These are phyloP conservation scores for Amyloporia xantha DNA, from an alignment of 768 basidiomycete genomes.

Conservation along the genomic window DNA sequence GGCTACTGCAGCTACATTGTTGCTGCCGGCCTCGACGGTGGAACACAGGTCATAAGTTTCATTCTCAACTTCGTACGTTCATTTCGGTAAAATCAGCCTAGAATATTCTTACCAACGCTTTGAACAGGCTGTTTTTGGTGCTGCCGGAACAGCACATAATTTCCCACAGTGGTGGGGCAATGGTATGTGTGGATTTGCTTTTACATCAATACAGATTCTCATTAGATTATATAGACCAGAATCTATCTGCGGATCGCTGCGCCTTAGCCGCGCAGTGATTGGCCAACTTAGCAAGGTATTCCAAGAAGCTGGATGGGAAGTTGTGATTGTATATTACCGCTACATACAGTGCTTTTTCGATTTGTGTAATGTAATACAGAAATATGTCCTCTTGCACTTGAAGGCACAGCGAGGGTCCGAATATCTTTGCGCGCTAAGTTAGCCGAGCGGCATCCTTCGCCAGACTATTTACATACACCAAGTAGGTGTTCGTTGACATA, in stretches of 20 bases:
- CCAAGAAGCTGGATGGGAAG: too few species aligned
- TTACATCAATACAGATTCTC: neutral
- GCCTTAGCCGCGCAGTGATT: conserved; percentile 6
- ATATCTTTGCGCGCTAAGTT: too few species aligned
- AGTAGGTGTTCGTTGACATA: too few species aligned
- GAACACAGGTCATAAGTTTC: conserved; percentile 33
- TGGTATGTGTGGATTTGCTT: conserved; percentile 10
- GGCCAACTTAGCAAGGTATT: too few species aligned
- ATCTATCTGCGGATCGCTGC: conserved; percentile 18
- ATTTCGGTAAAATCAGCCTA: conserved; percentile 59
- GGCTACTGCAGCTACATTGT: conserved; percentile 29
- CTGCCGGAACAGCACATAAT: conserved; percentile 17
- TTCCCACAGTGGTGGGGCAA: conserved; percentile 25
- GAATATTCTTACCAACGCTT: conserved; percentile 11
- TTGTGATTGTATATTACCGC: too few species aligned
- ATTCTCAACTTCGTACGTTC: conserved; percentile 39
- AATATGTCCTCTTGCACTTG: too few species aligned
- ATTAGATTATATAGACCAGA: conserved; percentile 8
- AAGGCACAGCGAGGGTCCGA: too few species aligned
- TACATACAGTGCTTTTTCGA: too few species aligned
- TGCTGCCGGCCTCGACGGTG: conserved; percentile 32
- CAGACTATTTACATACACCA: too few species aligned
- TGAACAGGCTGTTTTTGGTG: conserved; percentile 22
- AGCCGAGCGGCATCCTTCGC: too few species aligned
- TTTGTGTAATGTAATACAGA: too few species aligned